Evolutionary conservation across 345 rosid genomes (phyloP), one percentile per base, ranked within the genome.

Genomic region (Toxicodendron radicans): DNA sequence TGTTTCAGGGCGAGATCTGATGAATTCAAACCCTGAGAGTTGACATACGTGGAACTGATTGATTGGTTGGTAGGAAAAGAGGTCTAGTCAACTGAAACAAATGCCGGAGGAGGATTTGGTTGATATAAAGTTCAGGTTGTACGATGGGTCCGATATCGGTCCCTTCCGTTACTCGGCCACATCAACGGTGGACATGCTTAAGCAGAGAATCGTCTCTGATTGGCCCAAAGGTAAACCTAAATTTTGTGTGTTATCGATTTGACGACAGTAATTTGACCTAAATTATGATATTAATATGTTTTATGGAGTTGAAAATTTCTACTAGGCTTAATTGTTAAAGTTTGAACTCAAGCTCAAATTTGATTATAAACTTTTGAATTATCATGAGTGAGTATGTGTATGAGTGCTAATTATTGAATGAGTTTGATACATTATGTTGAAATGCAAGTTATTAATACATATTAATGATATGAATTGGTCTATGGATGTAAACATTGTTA

Each of bases 111-210:
- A 90, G 76, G 96, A 88, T 57, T 83, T 89, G 63, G 80, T 90
- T 62, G 97, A 94, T 83, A 86, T 94, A 75, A 90, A 90, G 79
- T 94, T 94, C 84, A 87, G 96, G 86, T 80, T 94, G 62, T 94
- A 85, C 76, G 98, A 94, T 79, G 98, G 97, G 62, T 91, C 97
- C 32, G 98, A 94, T 66, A 85, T 94, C 84, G 98, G 98, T 9
- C 98, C 98, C 0, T 90, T 94, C 79, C 86, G 87, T 58, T 94
- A 89, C 90, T 87, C 96, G 1, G 60, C 92, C 18, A 85, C 96
- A 0, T 94, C 98, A 9, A 94, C 98, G 4, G 86, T 94, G 5
- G 98, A 94, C 76, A 78, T 88, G 83, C 90, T 94, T 64, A 94
- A 94, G 87, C 98, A 94, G 81, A 81, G 97, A 73, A 86, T 91